These are phyloP conservation scores for Xylaria sp. DNA, from an alignment of 2,329 filamentous ascomycete genomes.

Conservation along the genomic window DNA sequence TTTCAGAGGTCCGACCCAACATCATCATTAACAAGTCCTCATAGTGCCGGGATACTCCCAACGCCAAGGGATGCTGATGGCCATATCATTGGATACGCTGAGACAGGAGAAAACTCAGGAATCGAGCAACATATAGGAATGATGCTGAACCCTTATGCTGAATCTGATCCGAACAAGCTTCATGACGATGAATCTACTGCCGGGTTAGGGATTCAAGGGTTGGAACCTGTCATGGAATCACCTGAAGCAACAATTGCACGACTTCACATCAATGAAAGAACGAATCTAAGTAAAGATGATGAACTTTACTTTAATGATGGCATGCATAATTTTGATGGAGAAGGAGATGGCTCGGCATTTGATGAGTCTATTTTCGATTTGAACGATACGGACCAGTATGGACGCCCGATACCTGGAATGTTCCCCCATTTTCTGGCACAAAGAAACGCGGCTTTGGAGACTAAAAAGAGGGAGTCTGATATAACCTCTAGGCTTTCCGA, in stretches of 20 bases:
- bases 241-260: conserved; percentile 37
- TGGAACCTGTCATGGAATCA: conserved; percentile 42
- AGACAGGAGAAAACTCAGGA: conserved; percentile 59
- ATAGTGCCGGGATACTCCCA: conserved; percentile 56
- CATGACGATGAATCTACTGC: conserved; percentile 44
- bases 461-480: conserved; percentile 59
- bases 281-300: conserved; percentile 56
- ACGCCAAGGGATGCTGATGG: conserved; percentile 68
- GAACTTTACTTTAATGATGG: conserved; percentile 78
- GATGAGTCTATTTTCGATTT: conserved; percentile 80
- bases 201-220: conserved; percentile 58
- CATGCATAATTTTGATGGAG: conserved; percentile 61
- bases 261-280: conserved; percentile 32
- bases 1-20: conserved; percentile 65
- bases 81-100: conserved; percentile 66
- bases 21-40: conserved; percentile 63
- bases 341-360: conserved; percentile 67
- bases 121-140: conserved; percentile 36
- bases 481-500: conserved; percentile 58
- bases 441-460: conserved; percentile 51
- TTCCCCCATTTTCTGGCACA: conserved; percentile 65
- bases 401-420: conserved; percentile 67
- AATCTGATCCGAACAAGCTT: conserved; percentile 22
- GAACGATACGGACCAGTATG: conserved; percentile 71
- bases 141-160: conserved; percentile 16